A percentile compares a stretch with the other conserved stretches of the same genome.
Conservation (phyloP, 2,329 filamentous ascomycete species). For the Hypoxylon rubiginosum region DNA sequence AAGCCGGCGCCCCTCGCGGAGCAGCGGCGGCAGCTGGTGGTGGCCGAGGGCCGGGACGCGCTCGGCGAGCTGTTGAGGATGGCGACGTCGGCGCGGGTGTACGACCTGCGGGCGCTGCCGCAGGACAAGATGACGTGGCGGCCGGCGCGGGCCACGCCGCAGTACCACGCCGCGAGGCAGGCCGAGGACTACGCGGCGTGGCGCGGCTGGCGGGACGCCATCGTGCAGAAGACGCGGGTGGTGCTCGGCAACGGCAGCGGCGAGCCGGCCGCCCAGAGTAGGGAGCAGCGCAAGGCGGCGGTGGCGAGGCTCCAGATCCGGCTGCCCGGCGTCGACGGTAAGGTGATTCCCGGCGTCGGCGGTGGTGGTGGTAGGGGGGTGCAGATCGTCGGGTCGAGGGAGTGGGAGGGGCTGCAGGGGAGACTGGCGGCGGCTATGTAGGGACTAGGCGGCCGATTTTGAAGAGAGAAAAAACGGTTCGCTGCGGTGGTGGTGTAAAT, state of each 20-base stretch:
- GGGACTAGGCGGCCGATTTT: too few species aligned
- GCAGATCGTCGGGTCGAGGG: constrained; percentile 65
- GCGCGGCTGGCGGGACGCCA: constrained; percentile 69
- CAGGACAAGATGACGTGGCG: constrained; percentile 75
- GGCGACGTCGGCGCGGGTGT: constrained; percentile 67
- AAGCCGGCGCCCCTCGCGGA: constrained; percentile 64
- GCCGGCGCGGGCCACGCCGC: constrained; percentile 72
- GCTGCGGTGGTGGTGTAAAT: not conserved
- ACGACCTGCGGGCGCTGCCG: constrained; percentile 69
- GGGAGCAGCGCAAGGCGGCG: constrained; percentile 48
- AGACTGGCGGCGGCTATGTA: constrained; percentile 51
- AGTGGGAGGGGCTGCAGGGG: constrained; percentile 69
- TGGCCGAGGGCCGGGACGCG: constrained; percentile 73
- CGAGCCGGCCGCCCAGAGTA: constrained; percentile 38
- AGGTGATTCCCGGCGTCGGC: constrained; percentile 54
- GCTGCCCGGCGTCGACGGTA: constrained; percentile 62
- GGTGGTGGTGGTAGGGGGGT: constrained; percentile 56
- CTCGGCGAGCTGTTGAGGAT: constrained; percentile 75
- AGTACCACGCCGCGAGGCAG: constrained; percentile 75
- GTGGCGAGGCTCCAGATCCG: constrained; percentile 67
- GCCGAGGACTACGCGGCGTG: constrained; percentile 75
- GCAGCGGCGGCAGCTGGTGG: constrained; percentile 71
- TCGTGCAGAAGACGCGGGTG: constrained; percentile 66
- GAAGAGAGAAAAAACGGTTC: too few species aligned
- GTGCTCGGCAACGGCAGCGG: constrained; percentile 46